Percentiles rank a stretch among this genome's conserved stretches.
Evolutionary conservation across 2,329 filamentous ascomycete genomes (phyloP).

Genomic region (Graphiopsis chlorocephala): DNA sequence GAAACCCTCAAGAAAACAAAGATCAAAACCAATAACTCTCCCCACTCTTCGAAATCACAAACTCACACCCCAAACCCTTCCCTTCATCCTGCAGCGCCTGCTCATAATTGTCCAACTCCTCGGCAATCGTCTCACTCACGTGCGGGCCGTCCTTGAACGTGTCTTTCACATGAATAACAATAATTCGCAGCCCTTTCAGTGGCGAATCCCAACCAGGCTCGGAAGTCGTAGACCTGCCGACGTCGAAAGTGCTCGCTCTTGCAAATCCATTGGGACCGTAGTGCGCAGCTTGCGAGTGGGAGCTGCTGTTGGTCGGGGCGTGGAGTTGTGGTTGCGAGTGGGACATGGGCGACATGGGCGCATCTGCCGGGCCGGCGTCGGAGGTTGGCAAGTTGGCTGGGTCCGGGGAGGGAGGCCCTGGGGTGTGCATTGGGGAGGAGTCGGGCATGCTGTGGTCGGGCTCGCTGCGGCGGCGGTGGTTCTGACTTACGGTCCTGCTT

Average conservation of each 20-base stretch:
- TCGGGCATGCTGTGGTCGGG: slow-evolving; percentile 22
- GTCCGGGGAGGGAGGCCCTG: background rate
- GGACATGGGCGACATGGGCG: slow-evolving; percentile 23
- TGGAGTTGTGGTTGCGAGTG: slow-evolving; percentile 11
- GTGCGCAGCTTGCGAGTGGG: background rate
- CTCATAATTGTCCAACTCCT: slow-evolving; percentile 67
- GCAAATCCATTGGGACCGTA: slow-evolving; percentile 10
- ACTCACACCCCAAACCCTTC: slow-evolving; percentile 71
- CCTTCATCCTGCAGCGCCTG: slow-evolving; percentile 43
- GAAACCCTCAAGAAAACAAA: background rate
- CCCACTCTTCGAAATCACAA: slow-evolving; percentile 67
- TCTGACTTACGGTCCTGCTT: slow-evolving; percentile 19
- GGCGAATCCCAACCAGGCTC: slow-evolving; percentile 38
- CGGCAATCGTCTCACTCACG: slow-evolving; percentile 65
- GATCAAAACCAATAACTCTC: slow-evolving; percentile 53
- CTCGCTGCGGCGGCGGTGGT: slow-evolving; percentile 25
- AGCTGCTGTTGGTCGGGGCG: slow-evolving; percentile 2
- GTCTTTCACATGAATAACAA: slow-evolving; percentile 95
- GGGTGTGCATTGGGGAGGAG: background rate
- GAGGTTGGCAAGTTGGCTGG: background rate
- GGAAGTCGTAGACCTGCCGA: background rate
- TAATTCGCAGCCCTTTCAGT: slow-evolving; percentile 71
- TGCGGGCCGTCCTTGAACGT: slow-evolving; percentile 67
- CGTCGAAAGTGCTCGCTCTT: slow-evolving; percentile 4
- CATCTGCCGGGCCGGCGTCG: slow-evolving; percentile 21